Conservation (phyloP, 768 basidiomycete genomes). For the Lactarius evosmus region DNA sequence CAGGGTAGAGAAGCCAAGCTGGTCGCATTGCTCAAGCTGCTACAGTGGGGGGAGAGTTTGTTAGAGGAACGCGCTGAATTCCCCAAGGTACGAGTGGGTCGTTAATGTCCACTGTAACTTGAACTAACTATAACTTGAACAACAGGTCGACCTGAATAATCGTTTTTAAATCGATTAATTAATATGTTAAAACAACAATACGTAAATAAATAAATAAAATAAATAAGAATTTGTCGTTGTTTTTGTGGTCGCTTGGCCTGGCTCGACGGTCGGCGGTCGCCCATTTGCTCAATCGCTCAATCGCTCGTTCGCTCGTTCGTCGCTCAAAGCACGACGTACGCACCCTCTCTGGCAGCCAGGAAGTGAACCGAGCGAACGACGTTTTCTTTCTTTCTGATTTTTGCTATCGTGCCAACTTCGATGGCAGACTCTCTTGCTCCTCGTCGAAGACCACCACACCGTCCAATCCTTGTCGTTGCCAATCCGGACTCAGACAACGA, state of each 20-base stretch:
- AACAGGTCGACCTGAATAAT: conserved; percentile 21
- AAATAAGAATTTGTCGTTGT: conserved; percentile 3
- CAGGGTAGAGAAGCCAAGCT: conserved; percentile 93
- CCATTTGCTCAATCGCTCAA: background rate
- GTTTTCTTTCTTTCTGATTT: background rate
- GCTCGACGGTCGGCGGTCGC: background rate
- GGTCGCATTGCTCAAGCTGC: conserved; percentile 72
- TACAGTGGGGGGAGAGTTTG: conserved; percentile 85
- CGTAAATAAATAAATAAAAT: background rate
- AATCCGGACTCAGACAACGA: conserved; percentile 52
- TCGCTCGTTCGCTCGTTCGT: background rate
- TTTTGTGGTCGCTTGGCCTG: background rate
- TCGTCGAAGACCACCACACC: conserved; percentile 30
- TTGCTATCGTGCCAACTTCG: background rate
- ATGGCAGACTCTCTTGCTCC: conserved; percentile 56
- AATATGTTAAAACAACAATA: too few species aligned
- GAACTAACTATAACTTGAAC: background rate
- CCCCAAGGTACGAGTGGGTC: conserved; percentile 56
- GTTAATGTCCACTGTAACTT: conserved; percentile 28
- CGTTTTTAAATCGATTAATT: background rate
- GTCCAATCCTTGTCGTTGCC: conserved; percentile 52
- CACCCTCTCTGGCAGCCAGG: background rate
- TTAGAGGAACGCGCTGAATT: conserved; percentile 76
- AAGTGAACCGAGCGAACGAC: background rate
- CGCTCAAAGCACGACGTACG: background rate